phyloP scores from a whole-genome alignment of 306 rosid genomes.

The Pyrus communis region DNA sequence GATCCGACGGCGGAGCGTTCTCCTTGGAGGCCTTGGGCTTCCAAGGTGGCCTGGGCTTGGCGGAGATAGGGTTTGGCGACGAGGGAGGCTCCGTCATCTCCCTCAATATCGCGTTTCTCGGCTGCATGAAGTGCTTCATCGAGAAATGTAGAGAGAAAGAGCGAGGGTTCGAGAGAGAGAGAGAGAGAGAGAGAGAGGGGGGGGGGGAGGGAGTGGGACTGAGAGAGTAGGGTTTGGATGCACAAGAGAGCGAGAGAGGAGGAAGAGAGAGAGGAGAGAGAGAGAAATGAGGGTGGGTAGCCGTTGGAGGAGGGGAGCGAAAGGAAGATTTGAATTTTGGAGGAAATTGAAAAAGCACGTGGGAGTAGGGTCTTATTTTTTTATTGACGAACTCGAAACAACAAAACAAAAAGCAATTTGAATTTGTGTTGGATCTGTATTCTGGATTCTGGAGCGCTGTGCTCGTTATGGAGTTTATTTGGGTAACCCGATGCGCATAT shows the following conservation, averaged over 20 bases:
- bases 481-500: background rate
- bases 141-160: constrained; percentile 1
- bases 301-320: constrained; percentile 25
- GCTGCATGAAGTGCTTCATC: constrained; percentile 77
- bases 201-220: background rate
- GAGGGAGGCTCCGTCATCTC: constrained; percentile 48
- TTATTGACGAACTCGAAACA: background rate
- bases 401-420: background rate
- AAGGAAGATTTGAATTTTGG: constrained; percentile 41
- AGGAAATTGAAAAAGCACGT: constrained; percentile 16
- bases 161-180: constrained; percentile 12
- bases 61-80: constrained; percentile 45
- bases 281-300: constrained; percentile 5
- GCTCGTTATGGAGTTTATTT: background rate
- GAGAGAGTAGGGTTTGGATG: constrained; percentile 14
- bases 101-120: constrained; percentile 53
- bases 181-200: background rate
- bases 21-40: constrained; percentile 60
- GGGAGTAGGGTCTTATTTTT: constrained; percentile 6
- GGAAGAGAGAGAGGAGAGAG: constrained; percentile 12
- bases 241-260: constrained; percentile 29
- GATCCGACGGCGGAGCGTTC: constrained; percentile 78
- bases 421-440: constrained; percentile 9
- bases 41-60: constrained; percentile 47
- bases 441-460: background rate